Evolutionary conservation across 371 early-diverging fungal genomes (phyloP), one percentile per base, ranked within the genome.

Genomic region (Mortierella sp.): DNA sequence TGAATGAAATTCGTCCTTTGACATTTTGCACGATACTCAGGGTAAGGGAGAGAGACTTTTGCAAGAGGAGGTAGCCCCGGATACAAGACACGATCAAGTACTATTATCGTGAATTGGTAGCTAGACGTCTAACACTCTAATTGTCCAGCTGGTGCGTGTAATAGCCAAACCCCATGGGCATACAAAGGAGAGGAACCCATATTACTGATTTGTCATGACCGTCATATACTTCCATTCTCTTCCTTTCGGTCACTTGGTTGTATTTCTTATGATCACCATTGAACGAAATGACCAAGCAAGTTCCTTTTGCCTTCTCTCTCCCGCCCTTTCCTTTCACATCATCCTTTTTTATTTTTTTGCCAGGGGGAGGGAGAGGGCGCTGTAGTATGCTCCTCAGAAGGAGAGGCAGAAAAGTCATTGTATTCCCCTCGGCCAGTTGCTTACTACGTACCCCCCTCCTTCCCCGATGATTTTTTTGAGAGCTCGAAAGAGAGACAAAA

Each of bases 401-500:
- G 34, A 3, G 10, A 13, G 19, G 50, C 50, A 50, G 10, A 47
- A 47, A 7, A 19, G 58, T 22, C 37, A 22, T 22, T 61, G 34
- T n/a, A n/a, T n/a, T n/a, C n/a, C n/a, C n/a, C 22, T 61, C 37
- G 61, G 61, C 37, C 37, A 22, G 34, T 53, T 55, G 26, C 55
- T 29, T 37, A 31, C 22, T 58, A 8, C 19, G 14, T 24, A 13
- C 37, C 2, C 39, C 22, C 7, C 9, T 41, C 65, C 24, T 10
- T 64, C 65, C 40, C 43, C 43, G 65, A 65, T 39, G 65, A 24
- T 65, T 39, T 39, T 34, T 37, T 26, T 50, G 58, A 71, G 71
- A 53, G 73, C 74, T 34, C 22, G n/a, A 31, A 63, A 55, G 34
- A 45, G 40, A 45, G n/a, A 19, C 16, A 43, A 31, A 39, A 19